Percentiles rank a stretch among this genome's conserved stretches.
Evolutionary conservation across 192 early-diverging fungal species (phyloP).

Genomic region (Phycomyces nitens): DNA sequence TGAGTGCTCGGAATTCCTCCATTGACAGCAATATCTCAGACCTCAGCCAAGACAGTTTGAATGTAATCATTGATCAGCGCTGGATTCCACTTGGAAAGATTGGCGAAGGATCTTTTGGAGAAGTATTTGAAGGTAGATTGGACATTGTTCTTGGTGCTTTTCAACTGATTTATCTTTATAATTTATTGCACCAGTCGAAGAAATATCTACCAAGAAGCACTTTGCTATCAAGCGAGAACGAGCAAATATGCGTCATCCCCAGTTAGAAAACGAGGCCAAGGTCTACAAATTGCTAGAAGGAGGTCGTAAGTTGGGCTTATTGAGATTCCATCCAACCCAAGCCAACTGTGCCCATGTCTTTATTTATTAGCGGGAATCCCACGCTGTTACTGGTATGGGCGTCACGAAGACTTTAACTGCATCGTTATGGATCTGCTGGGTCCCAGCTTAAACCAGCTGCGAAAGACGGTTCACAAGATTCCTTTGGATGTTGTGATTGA

Average conservation of each 20-base stretch:
- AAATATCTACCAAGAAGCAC: constrained; percentile 37
- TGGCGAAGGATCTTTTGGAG: constrained; percentile 61
- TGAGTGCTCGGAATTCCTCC: no score
- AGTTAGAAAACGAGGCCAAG: constrained; percentile 46
- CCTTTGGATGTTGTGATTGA: constrained; percentile 44
- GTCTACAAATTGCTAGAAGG: constrained; percentile 44
- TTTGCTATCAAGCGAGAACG: constrained; percentile 57
- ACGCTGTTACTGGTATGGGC: constrained; percentile 51
- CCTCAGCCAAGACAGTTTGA: constrained; percentile 12
- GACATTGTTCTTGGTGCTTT: no score
- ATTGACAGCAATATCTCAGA: constrained; percentile 3
- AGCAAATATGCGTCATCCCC: constrained; percentile 37
- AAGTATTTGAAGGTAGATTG: constrained; percentile 58
- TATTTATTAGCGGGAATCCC: constrained; percentile 46
- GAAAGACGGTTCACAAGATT: constrained; percentile 37
- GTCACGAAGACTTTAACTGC: constrained; percentile 44
- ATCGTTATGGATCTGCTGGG: constrained; percentile 57
- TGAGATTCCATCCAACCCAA: not conserved
- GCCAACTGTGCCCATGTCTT: not conserved
- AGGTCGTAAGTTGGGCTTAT: constrained; percentile 34
- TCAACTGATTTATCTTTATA: no score
- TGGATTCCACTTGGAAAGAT: constrained; percentile 54
- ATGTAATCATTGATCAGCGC: constrained; percentile 46
- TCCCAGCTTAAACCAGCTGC: constrained; percentile 48
- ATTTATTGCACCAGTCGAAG: no score